Percentiles rank a stretch among this genome's conserved stretches.
Conservation (phyloP, 2,329 filamentous ascomycete species). For the Mycogone perniciosa region DNA sequence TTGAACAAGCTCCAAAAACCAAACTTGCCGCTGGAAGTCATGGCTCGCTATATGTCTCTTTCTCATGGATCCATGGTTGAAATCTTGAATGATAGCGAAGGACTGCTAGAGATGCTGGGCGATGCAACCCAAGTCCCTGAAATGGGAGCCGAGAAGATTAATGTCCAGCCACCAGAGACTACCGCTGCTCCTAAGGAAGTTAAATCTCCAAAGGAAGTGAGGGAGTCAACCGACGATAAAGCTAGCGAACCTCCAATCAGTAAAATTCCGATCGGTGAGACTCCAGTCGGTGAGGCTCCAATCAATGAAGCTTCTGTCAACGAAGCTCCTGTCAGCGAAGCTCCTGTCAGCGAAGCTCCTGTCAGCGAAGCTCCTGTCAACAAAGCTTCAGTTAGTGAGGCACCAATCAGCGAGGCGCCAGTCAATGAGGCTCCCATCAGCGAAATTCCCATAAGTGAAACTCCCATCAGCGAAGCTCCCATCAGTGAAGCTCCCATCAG, state of each 20-base stretch:
- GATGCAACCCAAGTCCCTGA: conserved; percentile 12
- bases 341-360: too few species aligned
- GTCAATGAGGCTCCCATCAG: too few species aligned
- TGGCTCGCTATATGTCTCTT: conserved; percentile 41
- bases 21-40: conserved; percentile 34
- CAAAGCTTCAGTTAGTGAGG: neutral
- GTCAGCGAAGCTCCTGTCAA: too few species aligned
- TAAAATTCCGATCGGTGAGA: too few species aligned
- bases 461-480: too few species aligned
- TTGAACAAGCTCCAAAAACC: conserved; percentile 40
- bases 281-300: too few species aligned
- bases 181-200: neutral
- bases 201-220: neutral
- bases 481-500: too few species aligned
- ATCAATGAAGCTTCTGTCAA: too few species aligned
- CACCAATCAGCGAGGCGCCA: neutral
- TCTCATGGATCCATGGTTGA: conserved; percentile 44
- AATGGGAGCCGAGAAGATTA: neutral
- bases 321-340: too few species aligned
- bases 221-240: neutral
- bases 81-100: conserved; percentile 40
- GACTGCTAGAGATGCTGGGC: conserved; percentile 39
- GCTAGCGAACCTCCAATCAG: too few species aligned
- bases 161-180: neutral
- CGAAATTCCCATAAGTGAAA: too few species aligned